phyloP scores from a whole-genome alignment of 2,329 filamentous ascomycete species.

The Massarina eburnea region DNA sequence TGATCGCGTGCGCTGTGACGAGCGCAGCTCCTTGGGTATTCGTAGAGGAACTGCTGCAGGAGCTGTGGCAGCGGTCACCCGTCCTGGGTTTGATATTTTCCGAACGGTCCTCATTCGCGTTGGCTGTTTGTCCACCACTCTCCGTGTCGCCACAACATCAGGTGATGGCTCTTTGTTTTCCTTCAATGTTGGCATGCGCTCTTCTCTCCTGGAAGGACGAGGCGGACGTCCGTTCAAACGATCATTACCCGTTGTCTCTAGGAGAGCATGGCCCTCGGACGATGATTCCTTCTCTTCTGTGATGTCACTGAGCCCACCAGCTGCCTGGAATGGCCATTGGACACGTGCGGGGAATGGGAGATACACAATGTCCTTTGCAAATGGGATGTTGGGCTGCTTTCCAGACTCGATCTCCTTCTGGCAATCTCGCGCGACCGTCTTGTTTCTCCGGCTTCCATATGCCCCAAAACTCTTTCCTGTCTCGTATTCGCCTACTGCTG shows the following conservation, averaged over 20 bases:
- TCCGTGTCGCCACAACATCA: slow-evolving; percentile 28
- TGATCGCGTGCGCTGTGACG: slow-evolving; percentile 26
- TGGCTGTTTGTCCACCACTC: slow-evolving; percentile 38
- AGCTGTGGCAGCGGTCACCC: slow-evolving; percentile 34
- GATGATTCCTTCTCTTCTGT: slow-evolving; percentile 44
- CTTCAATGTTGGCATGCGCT: slow-evolving; percentile 32
- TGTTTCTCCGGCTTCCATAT: slow-evolving; percentile 50
- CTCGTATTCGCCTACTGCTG: slow-evolving; percentile 52
- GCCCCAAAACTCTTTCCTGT: slow-evolving; percentile 50
- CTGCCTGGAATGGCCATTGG: slow-evolving; percentile 38
- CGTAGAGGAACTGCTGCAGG: slow-evolving; percentile 30
- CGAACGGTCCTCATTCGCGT: slow-evolving; percentile 39
- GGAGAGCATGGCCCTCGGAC: slow-evolving; percentile 42
- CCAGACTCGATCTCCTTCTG: slow-evolving; percentile 52
- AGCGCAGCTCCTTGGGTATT: slow-evolving; percentile 30
- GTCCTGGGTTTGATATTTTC: slow-evolving; percentile 38
- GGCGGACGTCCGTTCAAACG: slow-evolving; percentile 29
- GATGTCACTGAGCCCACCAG: slow-evolving; percentile 42
- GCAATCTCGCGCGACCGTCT: slow-evolving; percentile 54
- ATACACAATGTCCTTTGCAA: slow-evolving; percentile 52
- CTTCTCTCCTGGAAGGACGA: slow-evolving; percentile 24
- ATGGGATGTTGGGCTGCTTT: slow-evolving; percentile 52
- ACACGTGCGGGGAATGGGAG: slow-evolving; percentile 46
- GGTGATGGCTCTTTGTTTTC: slow-evolving; percentile 40
- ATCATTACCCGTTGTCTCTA: slow-evolving; percentile 52